phyloP scores from a whole-genome alignment of 169 alveolate genomes.

The Haemoproteus tartakovskyi region DNA sequence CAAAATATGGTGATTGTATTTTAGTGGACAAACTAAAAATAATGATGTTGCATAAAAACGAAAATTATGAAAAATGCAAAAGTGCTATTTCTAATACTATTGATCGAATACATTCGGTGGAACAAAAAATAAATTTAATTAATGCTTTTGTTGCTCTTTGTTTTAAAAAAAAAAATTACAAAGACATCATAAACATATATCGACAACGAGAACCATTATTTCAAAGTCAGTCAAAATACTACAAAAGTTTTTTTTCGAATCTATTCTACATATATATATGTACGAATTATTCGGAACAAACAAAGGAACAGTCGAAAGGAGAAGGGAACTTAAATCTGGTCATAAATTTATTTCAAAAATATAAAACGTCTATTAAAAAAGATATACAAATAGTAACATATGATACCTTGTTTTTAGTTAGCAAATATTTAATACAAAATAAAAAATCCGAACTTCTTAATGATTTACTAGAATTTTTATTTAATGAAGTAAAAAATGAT shows the following conservation, averaged over 20 bases:
- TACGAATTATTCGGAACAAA: background rate
- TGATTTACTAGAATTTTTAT: conserved; percentile 25
- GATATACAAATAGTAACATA: conserved; percentile 12
- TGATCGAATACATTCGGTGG: conserved; percentile 13
- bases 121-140: conserved; percentile 23
- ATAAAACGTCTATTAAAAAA: conserved; percentile 8
- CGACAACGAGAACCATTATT: conserved; percentile 15
- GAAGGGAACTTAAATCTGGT: background rate
- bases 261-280: conserved; percentile 41
- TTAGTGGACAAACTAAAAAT: conserved; percentile 20
- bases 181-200: conserved; percentile 28
- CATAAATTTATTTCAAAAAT: conserved; percentile 19
- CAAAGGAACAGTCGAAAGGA: background rate
- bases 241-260: conserved; percentile 26
- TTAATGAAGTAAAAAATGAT: conserved; percentile 9
- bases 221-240: conserved; percentile 1
- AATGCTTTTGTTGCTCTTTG: conserved; percentile 33
- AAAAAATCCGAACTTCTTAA: background rate
- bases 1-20: conserved; percentile 4
- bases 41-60: background rate
- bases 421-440: conserved; percentile 33
- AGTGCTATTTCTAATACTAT: conserved; percentile 9
- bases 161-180: conserved; percentile 30
- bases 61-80: conserved; percentile 27
- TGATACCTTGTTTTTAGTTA: conserved; percentile 29